These are phyloP conservation scores for Stemphylium lycopersici DNA, from an alignment of 2,329 filamentous ascomycete genomes.

Conservation along the genomic window DNA sequence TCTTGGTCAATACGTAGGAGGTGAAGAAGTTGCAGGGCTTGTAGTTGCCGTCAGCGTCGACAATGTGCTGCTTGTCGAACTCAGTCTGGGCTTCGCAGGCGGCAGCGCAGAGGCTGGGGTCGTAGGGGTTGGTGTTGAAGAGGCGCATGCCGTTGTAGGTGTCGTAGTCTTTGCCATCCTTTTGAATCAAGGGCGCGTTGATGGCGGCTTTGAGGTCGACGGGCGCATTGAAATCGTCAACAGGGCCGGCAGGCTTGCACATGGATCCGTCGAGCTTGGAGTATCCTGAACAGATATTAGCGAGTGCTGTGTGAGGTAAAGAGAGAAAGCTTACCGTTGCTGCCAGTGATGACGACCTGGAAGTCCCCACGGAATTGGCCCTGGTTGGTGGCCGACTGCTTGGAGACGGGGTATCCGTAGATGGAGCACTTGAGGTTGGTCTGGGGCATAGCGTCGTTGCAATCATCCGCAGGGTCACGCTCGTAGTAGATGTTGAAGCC, in stretches of 20 bases:
- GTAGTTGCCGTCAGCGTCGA: slow-evolving; percentile 34
- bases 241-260: slow-evolving; percentile 8
- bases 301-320: not conserved
- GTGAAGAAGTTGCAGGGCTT: slow-evolving; percentile 49
- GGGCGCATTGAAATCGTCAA: slow-evolving; percentile 27
- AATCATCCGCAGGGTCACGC: slow-evolving; percentile 28
- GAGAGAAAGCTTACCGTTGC: slow-evolving; percentile 22
- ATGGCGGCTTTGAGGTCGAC: slow-evolving; percentile 30
- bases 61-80: slow-evolving; percentile 40
- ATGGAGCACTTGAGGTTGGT: slow-evolving; percentile 40
- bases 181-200: slow-evolving; percentile 29
- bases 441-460: slow-evolving; percentile 25
- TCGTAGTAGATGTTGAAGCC: slow-evolving; percentile 42
- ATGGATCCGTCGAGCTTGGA: slow-evolving; percentile 21
- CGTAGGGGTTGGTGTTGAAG: slow-evolving; percentile 38
- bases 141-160: slow-evolving; percentile 39
- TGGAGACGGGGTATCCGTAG: slow-evolving; percentile 34
- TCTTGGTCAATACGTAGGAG: slow-evolving; percentile 46
- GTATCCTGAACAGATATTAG: slow-evolving; percentile 21
- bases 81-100: slow-evolving; percentile 45
- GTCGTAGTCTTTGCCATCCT: slow-evolving; percentile 19
- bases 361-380: slow-evolving; percentile 34
- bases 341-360: slow-evolving; percentile 35
- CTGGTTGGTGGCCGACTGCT: slow-evolving; percentile 25
- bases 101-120: slow-evolving; percentile 39